Conservation (phyloP, 495 filamentous ascomycete genomes). For the Elaphomyces granulatus region DNA sequence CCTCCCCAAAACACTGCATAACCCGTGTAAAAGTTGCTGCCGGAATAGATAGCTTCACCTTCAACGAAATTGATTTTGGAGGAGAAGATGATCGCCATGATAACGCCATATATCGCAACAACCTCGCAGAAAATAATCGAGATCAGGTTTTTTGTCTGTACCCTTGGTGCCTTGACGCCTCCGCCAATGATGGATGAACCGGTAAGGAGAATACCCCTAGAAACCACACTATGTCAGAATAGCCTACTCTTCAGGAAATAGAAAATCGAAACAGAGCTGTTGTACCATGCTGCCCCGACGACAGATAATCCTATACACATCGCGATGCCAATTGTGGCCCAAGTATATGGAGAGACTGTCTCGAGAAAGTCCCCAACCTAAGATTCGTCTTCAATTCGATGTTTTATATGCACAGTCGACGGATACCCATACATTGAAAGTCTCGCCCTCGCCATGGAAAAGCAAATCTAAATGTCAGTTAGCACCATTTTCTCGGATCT, state of each 20-base stretch:
- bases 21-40: constrained; percentile 79
- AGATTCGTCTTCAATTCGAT: not conserved
- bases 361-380: constrained; percentile 93
- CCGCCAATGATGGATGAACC: constrained; percentile 97
- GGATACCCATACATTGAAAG: constrained; percentile 66
- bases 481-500: constrained; percentile 11
- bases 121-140: constrained; percentile 99
- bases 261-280: too few relatives aligned
- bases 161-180: constrained; percentile 88
- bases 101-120: constrained; percentile 98
- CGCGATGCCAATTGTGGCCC: constrained; percentile 80
- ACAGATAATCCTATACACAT: constrained; percentile 93
- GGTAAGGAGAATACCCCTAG: constrained; percentile 96
- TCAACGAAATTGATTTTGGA: constrained; percentile 53
- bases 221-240: too few relatives aligned
- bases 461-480: constrained; percentile 69
- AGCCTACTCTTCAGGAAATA: too few relatives aligned
- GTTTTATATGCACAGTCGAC: not conserved
- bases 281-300: constrained; percentile 93
- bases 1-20: constrained; percentile 95
- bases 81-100: constrained; percentile 98
- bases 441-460: constrained; percentile 88
- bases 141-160: constrained; percentile 97
- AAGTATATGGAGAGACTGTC: constrained; percentile 83
- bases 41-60: constrained; percentile 40